phyloP scores from a whole-genome alignment of 345 rosid genomes.

The Linum trigynum region DNA sequence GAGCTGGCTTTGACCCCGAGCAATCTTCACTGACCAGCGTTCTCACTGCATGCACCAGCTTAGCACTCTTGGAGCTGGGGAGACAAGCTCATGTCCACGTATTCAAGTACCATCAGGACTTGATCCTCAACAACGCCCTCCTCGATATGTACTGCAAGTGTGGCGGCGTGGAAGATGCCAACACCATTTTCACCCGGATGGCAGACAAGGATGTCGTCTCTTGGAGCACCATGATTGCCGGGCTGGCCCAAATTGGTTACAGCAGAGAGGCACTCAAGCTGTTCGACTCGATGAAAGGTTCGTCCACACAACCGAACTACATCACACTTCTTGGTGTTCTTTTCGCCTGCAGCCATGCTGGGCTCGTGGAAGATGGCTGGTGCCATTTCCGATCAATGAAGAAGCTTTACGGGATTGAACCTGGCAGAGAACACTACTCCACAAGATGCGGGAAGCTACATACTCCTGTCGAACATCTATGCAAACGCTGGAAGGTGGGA shows the following conservation, averaged over 20 bases:
- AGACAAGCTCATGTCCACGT: slow-evolving; percentile 66
- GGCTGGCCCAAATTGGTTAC: slow-evolving; percentile 62
- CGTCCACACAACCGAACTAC: slow-evolving; percentile 46
- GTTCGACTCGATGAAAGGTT: slow-evolving; percentile 46
- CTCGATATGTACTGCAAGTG: slow-evolving; percentile 73
- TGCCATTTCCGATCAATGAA: slow-evolving; percentile 52
- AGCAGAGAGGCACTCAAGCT: slow-evolving; percentile 49
- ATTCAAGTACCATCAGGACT: slow-evolving; percentile 47
- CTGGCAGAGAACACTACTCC: slow-evolving; percentile 60
- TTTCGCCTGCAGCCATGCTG: slow-evolving; percentile 74
- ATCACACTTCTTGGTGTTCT: slow-evolving; percentile 52
- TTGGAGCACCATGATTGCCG: slow-evolving; percentile 77
- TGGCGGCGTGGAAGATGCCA: slow-evolving; percentile 59
- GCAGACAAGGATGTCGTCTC: slow-evolving; percentile 54
- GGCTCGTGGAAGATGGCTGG: slow-evolving; percentile 56
- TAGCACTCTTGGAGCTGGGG: slow-evolving; percentile 53
- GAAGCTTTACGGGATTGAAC: slow-evolving; percentile 46
- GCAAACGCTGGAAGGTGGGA: slow-evolving; percentile 61
- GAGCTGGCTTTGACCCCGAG: slow-evolving; percentile 40
- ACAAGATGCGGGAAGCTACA: slow-evolving; percentile 54
- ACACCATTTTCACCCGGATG: slow-evolving; percentile 35
- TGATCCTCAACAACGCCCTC: slow-evolving; percentile 58
- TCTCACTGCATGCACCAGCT: slow-evolving; percentile 55
- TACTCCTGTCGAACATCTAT: slow-evolving; percentile 58
- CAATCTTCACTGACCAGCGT: slow-evolving; percentile 56